Evolutionary conservation across 345 rosid genomes (phyloP).

Genomic region (Corchorus capsularis): DNA sequence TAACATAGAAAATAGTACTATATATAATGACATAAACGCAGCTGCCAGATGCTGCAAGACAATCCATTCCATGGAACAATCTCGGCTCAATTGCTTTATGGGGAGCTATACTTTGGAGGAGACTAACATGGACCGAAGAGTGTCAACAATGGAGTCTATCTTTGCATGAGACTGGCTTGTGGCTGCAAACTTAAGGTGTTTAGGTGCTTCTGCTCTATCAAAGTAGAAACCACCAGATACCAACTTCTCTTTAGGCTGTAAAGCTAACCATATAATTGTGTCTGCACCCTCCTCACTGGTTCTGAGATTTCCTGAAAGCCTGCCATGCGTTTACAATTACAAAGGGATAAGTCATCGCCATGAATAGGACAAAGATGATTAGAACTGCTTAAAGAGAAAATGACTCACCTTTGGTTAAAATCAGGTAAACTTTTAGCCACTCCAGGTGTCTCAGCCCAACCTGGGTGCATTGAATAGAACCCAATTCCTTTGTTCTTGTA

Average conservation of each 20-base stretch:
- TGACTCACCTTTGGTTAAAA: constrained; percentile 52
- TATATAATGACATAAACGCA: background rate
- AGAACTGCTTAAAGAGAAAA: background rate
- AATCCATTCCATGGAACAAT: background rate
- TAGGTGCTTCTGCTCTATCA: constrained; percentile 79
- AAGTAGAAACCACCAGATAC: constrained; percentile 79
- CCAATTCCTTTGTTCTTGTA: constrained; percentile 71
- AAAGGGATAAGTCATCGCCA: background rate
- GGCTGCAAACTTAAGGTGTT: constrained; percentile 70
- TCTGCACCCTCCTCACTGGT: constrained; percentile 89
- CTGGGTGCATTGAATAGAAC: constrained; percentile 95
- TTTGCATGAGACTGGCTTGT: constrained; percentile 56
- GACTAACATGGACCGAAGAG: constrained; percentile 49
- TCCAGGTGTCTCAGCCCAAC: constrained; percentile 94
- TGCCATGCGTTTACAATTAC: constrained; percentile 23
- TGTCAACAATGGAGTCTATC: constrained; percentile 50
- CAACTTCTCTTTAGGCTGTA: constrained; percentile 79
- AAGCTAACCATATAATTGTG: constrained; percentile 75
- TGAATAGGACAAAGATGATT: background rate
- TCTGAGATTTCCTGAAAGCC: constrained; percentile 77
- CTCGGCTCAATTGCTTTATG: background rate
- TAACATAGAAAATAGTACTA: background rate
- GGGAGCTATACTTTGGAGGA: constrained; percentile 14
- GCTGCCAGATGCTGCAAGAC: background rate
- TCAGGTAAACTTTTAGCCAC: constrained; percentile 68